Evolutionary conservation across 352 stramenopile genomes (phyloP), one percentile per base, ranked within the genome.

Genomic region (Phytopythium cucurbitacearum): DNA sequence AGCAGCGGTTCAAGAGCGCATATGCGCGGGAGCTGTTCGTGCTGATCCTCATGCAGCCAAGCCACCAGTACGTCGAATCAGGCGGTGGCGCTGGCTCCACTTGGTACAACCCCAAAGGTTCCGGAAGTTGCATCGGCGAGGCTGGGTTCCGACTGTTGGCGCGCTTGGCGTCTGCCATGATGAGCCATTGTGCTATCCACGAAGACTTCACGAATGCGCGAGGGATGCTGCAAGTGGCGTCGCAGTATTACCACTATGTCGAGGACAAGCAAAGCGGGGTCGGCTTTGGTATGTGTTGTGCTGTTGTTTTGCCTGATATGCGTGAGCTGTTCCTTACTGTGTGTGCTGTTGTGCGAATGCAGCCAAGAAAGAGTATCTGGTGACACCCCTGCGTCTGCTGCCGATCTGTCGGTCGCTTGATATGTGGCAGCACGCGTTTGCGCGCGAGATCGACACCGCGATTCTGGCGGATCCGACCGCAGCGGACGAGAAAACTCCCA

Each of bases 391-490:
- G 37, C 73, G 77, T 7, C 56, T 71, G 8, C 69, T 85, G 0
- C 74, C 83, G 5, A 89, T 94, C 47, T 94, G 80, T 32, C 57
- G 80, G 15, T 91, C 77, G 8, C 65, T 94, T 21, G 77, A 94
- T 57, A 85, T 94, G 63, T 94, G 83, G 83, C 83, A 94, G 41
- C 83, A 94, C 53, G 83, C 80, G 3, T 91, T 88, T 54, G 91
- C 64, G 42, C 80, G 81, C 35, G 83, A 93, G 47, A 80, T 91
- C 46, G 80, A 91, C 51, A 60, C 62, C 3, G 75, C 67, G 0
- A 59, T 81, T 28, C 64, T 80, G 15, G 58, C 64, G 6, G 67
- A 87, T 36, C 66, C 73, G 11, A 59, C 46, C 7, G 45, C 42
- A 21, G 49, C 37, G 1, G 73, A 80, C 34, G 71, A 75, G 53